phyloP scores from a whole-genome alignment of 2,329 filamentous ascomycete genomes.

The Ophiostoma sp. region DNA sequence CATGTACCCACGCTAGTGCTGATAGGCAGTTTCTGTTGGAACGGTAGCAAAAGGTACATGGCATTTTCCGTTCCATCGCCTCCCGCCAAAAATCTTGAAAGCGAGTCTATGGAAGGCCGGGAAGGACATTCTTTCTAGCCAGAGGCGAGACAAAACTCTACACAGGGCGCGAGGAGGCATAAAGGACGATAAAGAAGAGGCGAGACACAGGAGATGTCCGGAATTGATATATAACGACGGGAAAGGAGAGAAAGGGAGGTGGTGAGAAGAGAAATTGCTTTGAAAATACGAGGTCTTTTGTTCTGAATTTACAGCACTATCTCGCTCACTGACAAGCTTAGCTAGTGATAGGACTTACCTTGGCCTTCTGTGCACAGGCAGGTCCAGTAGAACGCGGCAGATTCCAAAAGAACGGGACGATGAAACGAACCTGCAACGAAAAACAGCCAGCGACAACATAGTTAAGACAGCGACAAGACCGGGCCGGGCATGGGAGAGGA shows the following conservation, averaged over 20 bases:
- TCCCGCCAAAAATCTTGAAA: neutral
- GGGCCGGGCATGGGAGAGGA: neutral
- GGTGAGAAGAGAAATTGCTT: neutral
- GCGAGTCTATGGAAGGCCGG: slow-evolving; percentile 8
- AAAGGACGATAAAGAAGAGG: neutral
- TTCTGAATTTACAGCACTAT: neutral
- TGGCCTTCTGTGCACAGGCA: no score
- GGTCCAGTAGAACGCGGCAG: neutral
- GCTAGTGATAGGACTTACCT: no score
- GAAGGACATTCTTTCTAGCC: slow-evolving; percentile 16
- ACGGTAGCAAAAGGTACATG: slow-evolving; percentile 11
- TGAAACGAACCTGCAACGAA: slow-evolving; percentile 30
- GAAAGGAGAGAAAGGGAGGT: neutral
- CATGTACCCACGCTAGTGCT: slow-evolving; percentile 17
- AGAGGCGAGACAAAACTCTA: neutral
- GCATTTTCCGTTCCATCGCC: neutral
- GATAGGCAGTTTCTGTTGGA: neutral
- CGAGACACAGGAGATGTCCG: neutral
- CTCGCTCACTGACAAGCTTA: no score
- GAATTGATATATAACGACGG: neutral
- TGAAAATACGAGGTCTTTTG: neutral
- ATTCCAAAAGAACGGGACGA: slow-evolving; percentile 6
- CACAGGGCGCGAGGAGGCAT: neutral
- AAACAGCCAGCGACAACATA: neutral
- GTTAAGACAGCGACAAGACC: slow-evolving; percentile 7